Conservation (phyloP, 306 rosid genomes). For the Corylus heterophylla region DNA sequence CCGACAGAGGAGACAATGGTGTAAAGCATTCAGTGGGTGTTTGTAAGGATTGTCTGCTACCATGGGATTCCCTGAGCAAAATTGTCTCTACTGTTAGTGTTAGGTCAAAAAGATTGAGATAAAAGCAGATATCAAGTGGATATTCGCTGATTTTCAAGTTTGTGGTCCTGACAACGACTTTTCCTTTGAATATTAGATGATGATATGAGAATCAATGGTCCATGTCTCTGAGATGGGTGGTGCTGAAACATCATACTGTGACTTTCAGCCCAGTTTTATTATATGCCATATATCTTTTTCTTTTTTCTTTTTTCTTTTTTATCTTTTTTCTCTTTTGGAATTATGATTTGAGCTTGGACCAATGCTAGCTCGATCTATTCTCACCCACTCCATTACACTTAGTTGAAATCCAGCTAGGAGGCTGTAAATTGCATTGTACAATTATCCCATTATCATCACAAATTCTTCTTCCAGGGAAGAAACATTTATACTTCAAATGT, state of each 20-base stretch:
- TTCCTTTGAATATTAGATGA: constrained; percentile 14
- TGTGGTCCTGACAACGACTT: constrained; percentile 29
- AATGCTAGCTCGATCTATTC: neutral
- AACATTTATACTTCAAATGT: too few relatives aligned
- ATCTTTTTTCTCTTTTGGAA: neutral
- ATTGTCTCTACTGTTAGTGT: neutral
- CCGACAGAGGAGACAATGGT: neutral
- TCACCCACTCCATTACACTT: neutral
- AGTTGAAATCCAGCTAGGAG: neutral
- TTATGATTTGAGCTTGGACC: neutral
- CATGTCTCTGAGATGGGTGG: constrained; percentile 13
- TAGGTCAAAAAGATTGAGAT: constrained; percentile 40
- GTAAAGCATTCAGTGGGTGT: neutral
- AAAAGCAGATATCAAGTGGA: constrained; percentile 27
- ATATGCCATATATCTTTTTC: neutral
- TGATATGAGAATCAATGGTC: neutral
- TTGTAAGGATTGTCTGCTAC: neutral
- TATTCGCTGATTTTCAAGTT: constrained; percentile 16
- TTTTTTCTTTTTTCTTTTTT: neutral
- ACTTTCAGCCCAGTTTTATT: neutral
- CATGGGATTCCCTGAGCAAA: neutral
- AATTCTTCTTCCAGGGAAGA: too few relatives aligned
- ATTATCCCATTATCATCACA: neutral
- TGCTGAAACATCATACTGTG: constrained; percentile 1
- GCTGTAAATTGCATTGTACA: neutral